These are phyloP conservation scores for Starmerella cellae DNA, from an alignment of 805 yeast species.

Conservation along the genomic window DNA sequence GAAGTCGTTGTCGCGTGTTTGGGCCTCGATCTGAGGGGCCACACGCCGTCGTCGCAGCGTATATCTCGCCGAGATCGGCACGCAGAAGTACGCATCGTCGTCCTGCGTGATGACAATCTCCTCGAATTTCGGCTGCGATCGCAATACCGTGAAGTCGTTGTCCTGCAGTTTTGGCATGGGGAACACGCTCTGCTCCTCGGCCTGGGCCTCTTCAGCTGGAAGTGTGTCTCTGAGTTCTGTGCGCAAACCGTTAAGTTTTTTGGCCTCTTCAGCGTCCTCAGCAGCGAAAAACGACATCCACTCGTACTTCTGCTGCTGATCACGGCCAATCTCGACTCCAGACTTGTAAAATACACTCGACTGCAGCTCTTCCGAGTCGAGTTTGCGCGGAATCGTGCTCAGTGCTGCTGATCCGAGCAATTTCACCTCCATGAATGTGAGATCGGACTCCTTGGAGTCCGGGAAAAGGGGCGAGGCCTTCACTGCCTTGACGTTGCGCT, in stretches of 20 bases:
- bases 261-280: conserved; percentile 32
- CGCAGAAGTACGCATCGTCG: conserved; percentile 50
- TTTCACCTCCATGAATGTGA: conserved; percentile 34
- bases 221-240: conserved; percentile 33
- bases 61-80: conserved; percentile 63
- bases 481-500: conserved; percentile 59
- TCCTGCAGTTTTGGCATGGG: conserved; percentile 58
- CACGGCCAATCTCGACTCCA: conserved; percentile 1
- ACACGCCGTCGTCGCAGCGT: conserved; percentile 79
- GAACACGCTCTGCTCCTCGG: conserved; percentile 29
- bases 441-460: conserved; percentile 82
- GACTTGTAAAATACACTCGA: conserved; percentile 52
- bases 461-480: conserved; percentile 73
- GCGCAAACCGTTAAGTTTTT: conserved; percentile 31
- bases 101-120: conserved; percentile 52
- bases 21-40: conserved; percentile 37
- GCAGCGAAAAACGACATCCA: conserved; percentile 64
- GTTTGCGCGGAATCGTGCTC: conserved; percentile 15
- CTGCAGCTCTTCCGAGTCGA: conserved; percentile 22
- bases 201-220: conserved; percentile 19
- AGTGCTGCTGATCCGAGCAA: conserved; percentile 37
- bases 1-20: conserved; percentile 42
- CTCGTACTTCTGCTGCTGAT: conserved; percentile 35
- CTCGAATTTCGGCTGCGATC: conserved; percentile 33
- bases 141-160: conserved; percentile 44